Conservation (phyloP, 495 filamentous ascomycete species). For the Talaromyces proteolyticus region DNA sequence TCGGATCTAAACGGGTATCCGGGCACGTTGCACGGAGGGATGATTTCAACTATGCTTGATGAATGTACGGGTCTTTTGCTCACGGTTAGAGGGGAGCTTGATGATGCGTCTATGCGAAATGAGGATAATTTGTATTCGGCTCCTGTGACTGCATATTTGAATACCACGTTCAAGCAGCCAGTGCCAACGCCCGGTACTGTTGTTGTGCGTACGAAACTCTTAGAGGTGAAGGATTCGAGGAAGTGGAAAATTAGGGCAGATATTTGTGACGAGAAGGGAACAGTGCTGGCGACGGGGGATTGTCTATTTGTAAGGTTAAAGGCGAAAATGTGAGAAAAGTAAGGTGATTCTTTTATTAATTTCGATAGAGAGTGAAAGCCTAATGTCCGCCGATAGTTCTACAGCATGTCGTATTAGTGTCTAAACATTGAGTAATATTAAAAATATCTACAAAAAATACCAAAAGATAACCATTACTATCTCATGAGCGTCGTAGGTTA, state of each 20-base stretch:
- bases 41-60: constrained; percentile 49
- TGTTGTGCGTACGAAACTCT: constrained; percentile 37
- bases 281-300: constrained; percentile 37
- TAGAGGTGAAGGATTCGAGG: constrained; percentile 28
- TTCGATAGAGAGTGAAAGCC: too few relatives aligned
- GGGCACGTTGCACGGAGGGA: constrained; percentile 47
- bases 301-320: constrained; percentile 35
- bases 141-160: constrained; percentile 52
- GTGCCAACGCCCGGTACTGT: constrained; percentile 47
- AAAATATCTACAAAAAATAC: too few relatives aligned
- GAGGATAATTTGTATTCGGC: constrained; percentile 4
- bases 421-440: too few relatives aligned
- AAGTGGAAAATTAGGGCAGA: constrained; percentile 40
- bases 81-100: constrained; percentile 5
- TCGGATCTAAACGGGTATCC: constrained; percentile 51
- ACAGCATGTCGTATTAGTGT: too few relatives aligned
- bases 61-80: constrained; percentile 47
- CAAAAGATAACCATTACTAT: too few relatives aligned
- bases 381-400: too few relatives aligned
- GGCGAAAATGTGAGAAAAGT: too few relatives aligned
- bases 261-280: constrained; percentile 32
- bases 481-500: too few relatives aligned
- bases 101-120: neutral
- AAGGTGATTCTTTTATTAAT: too few relatives aligned
- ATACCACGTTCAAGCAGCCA: constrained; percentile 48